Percentiles rank a stretch among this genome's conserved stretches.
phyloP scores from a whole-genome alignment of 768 basidiomycete genomes.

The Candolleomyces efflorescens region DNA sequence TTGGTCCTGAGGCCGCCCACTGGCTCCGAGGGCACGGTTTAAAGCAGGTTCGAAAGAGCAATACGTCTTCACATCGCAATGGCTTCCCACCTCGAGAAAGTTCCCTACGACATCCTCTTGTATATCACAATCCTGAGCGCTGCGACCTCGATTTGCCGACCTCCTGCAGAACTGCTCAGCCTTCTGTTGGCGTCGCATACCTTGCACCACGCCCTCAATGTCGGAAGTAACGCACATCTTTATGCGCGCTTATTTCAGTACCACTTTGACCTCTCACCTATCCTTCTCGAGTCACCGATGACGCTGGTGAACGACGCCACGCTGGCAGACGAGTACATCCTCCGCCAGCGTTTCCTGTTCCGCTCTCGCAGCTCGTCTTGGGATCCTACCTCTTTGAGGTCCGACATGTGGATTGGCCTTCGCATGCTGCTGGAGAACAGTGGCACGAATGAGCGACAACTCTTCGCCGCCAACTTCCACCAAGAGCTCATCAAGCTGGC shows the following conservation, averaged over 20 bases:
- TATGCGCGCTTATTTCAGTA: constrained; percentile 51
- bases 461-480: constrained; percentile 36
- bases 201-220: constrained; percentile 39
- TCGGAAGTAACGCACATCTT: constrained; percentile 44
- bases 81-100: constrained; percentile 40
- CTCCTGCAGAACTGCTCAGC: constrained; percentile 37
- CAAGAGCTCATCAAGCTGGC: constrained; percentile 32
- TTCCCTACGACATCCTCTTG: constrained; percentile 56
- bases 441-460: constrained; percentile 41
- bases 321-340: constrained; percentile 45
- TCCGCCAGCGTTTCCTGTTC: constrained; percentile 43
- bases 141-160: constrained; percentile 30
- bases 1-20: neutral
- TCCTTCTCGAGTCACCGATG: constrained; percentile 15
- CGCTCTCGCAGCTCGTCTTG: constrained; percentile 39
- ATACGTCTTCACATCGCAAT: constrained; percentile 21
- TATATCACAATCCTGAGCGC: constrained; percentile 47
- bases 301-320: constrained; percentile 31
- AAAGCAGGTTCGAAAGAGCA: neutral
- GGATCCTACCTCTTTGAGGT: constrained; percentile 22
- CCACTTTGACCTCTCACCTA: constrained; percentile 37
- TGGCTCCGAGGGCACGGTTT: neutral
- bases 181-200: constrained; percentile 44
- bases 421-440: constrained; percentile 60
- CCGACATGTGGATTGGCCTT: constrained; percentile 54